Evolutionary conservation across 176 grass and related monocot genomes (phyloP), one percentile per base, ranked within the genome.

Genomic region (Pharus latifolius): DNA sequence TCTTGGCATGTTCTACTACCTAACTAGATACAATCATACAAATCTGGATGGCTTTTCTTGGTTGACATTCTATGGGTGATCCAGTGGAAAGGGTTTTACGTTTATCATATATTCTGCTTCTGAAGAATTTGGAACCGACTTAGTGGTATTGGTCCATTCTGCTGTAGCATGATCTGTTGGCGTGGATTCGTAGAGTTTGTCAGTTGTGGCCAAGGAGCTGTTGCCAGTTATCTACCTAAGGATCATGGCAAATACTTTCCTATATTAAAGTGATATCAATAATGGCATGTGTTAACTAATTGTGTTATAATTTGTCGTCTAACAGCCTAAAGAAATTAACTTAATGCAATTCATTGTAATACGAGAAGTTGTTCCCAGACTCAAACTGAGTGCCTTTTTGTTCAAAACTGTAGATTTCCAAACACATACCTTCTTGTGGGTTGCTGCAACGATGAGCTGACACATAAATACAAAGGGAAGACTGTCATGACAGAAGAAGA

Each of bases 381-480:
- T 87, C 51, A 6, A 87, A 49, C 22, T 61, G 45, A 74, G 25
- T 78, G 10, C 55, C 33, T 35, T n/a, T n/a, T n/a, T n/a, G n/a
- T n/a, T 83, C 18, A 69, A 65, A 71, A 32, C 23, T 82, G 53
- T 61, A 96, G 91, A 77, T 91, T 96, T 82, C 91, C 91, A 18
- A 96, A 96, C 49, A 73, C 91, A 28, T 91, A 85, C 71, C 84
- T 96, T 77, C 83, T 96, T 55, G 91, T 96, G 0, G 91, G 91
- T 42, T 90, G 87, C 68, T 96, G 91, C 73, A 96, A 96, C 42
- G 84, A 96, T 85, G 91, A 88, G 79, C 65, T 91, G 73, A 96
- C 91, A 38, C 87, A 88, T 51, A 69, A 80, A 60, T 91, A 16
- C 57, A 96, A 96, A 82, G 91, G 91, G 46, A 88, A 74, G 80